phyloP scores from a whole-genome alignment of 306 rosid species.

The Heteromeles arbutifolia region DNA sequence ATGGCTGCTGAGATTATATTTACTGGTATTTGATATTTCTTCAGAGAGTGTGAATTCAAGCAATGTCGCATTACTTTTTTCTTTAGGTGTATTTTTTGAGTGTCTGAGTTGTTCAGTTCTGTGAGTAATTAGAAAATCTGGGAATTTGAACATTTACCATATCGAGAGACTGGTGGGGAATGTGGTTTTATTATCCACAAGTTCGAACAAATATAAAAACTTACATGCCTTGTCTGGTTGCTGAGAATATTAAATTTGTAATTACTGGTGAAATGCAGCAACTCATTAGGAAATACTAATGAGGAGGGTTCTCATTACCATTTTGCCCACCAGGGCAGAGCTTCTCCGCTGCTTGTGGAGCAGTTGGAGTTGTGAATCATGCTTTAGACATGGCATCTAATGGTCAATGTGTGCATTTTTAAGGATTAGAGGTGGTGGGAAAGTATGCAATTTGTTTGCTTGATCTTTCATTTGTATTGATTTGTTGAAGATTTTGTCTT shows the following conservation, averaged over 20 bases:
- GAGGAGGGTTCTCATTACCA: constrained; percentile 7
- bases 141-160: constrained; percentile 26
- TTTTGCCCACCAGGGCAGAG: constrained; percentile 4
- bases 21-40: not conserved
- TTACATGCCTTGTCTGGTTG: constrained; percentile 6
- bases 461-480: not conserved
- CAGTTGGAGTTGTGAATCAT: not conserved
- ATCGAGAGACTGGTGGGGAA: constrained; percentile 24
- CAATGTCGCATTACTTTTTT: constrained; percentile 14
- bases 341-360: constrained; percentile 14
- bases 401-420: not conserved
- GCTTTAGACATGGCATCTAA: not conserved
- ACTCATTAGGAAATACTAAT: not conserved
- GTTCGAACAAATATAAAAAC: not conserved
- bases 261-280: not conserved
- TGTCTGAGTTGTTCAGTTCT: constrained; percentile 3
- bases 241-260: not conserved
- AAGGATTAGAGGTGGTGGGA: not conserved
- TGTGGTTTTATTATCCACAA: not conserved
- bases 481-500: constrained; percentile 16
- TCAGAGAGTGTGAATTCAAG: not conserved
- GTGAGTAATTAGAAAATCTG: not conserved
- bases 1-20: not conserved
- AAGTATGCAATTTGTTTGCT: not conserved
- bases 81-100: not conserved